phyloP scores from a whole-genome alignment of 306 rosid species.

The Cotoneaster glaucophyllus region DNA sequence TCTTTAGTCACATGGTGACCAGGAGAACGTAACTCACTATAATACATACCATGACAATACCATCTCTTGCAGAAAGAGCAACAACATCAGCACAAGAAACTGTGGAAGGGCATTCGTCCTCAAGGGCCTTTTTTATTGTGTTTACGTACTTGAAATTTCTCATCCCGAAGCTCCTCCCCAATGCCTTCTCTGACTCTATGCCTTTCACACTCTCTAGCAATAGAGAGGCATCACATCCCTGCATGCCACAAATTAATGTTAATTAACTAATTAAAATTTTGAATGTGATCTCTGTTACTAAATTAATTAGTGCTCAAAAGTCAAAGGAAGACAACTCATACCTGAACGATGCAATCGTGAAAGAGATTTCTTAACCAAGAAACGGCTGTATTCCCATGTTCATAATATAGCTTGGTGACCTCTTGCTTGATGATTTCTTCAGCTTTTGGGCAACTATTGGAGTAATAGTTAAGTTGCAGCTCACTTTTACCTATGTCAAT shows the following conservation, averaged over 20 bases:
- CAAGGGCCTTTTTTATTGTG: conserved; percentile 64
- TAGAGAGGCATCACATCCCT: conserved; percentile 89
- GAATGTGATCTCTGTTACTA: not conserved
- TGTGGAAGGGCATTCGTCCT: conserved; percentile 51
- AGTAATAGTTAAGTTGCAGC: conserved; percentile 48
- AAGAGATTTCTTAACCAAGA: conserved; percentile 93
- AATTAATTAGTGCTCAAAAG: not conserved
- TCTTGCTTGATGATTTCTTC: conserved; percentile 69
- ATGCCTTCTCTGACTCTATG: conserved; percentile 55
- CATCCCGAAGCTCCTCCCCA: conserved; percentile 69
- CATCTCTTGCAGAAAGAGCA: conserved; percentile 84
- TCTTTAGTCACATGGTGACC: too few species aligned
- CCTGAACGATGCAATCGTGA: conserved; percentile 87
- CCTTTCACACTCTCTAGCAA: conserved; percentile 34
- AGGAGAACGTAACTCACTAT: not conserved
- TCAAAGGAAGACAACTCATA: not conserved
- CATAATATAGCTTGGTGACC: conserved; percentile 46
- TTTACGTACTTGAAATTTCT: conserved; percentile 70
- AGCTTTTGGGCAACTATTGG: conserved; percentile 67
- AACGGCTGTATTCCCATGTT: conserved; percentile 83
- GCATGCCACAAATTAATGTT: not conserved
- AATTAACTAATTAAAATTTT: not conserved
- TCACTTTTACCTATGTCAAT: conserved; percentile 48
- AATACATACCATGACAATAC: conserved; percentile 44
- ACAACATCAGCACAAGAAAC: conserved; percentile 91